Evolutionary conservation across 2,329 filamentous ascomycete species (phyloP).

Genomic region (Pseudocercospora crystallina): DNA sequence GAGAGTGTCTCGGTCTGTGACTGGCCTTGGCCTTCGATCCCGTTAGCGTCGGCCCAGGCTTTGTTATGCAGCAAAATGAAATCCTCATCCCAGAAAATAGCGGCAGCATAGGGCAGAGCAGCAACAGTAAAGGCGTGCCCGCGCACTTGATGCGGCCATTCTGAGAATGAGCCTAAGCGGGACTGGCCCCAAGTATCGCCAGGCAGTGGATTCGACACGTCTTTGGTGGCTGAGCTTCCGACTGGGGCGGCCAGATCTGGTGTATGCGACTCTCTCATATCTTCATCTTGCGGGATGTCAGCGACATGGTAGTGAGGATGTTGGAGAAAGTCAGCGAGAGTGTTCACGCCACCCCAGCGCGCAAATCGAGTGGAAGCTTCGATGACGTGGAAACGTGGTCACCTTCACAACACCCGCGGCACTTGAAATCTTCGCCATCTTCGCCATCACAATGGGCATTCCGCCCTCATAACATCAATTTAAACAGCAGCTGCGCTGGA

Average conservation of each 20-base stretch:
- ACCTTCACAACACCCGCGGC: no score
- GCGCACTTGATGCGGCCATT: constrained; percentile 38
- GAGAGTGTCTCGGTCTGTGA: constrained; percentile 34
- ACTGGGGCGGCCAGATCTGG: background rate
- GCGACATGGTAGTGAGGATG: background rate
- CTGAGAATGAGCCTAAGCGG: constrained; percentile 34
- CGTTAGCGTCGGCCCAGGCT: constrained; percentile 40
- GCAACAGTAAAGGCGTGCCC: constrained; percentile 34
- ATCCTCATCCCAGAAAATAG: constrained; percentile 44
- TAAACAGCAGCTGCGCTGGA: no score
- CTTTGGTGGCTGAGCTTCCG: background rate
- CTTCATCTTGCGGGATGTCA: constrained; percentile 10
- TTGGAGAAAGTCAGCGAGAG: no score
- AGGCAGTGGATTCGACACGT: constrained; percentile 13
- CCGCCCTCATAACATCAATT: no score
- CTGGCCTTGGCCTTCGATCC: constrained; percentile 34
- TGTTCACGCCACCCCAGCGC: no score
- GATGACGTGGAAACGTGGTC: no score
- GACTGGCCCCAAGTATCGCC: constrained; percentile 22
- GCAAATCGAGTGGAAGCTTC: no score
- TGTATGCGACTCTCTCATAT: constrained; percentile 13
- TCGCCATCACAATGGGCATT: no score
- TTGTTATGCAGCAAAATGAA: constrained; percentile 43
- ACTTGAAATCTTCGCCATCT: no score
- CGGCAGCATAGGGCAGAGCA: constrained; percentile 43